Conservation (phyloP, 148 eudicot species). For the Tetragonia tetragonoides region DNA sequence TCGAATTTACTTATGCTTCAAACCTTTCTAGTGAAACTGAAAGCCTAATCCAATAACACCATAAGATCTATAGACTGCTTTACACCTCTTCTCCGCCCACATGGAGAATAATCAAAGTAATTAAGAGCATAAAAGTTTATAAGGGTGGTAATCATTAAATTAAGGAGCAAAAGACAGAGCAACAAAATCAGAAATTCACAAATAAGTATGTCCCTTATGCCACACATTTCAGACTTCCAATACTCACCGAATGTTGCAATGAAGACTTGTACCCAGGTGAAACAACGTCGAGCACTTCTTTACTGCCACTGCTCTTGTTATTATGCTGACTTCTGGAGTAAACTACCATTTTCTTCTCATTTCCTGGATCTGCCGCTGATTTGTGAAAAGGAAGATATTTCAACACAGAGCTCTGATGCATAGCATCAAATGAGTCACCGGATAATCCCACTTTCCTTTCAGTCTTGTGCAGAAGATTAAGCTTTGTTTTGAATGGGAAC, state of each 20-base stretch:
- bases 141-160: neutral
- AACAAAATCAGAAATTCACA: neutral
- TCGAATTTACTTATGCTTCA: neutral
- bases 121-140: neutral
- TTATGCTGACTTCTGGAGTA: slow-evolving; percentile 5
- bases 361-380: slow-evolving; percentile 4
- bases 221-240: neutral
- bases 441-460: slow-evolving; percentile 8
- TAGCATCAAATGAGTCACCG: neutral
- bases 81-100: too few species aligned
- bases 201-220: neutral
- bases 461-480: slow-evolving; percentile 1
- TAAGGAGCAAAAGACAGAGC: neutral
- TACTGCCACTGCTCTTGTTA: neutral
- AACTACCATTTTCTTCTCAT: slow-evolving; percentile 6
- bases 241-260: slow-evolving; percentile 10
- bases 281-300: neutral
- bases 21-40: neutral
- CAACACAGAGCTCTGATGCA: slow-evolving; percentile 5
- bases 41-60: neutral
- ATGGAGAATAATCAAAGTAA: neutral
- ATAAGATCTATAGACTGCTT: too few species aligned
- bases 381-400: slow-evolving; percentile 14
- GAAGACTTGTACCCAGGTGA: neutral
- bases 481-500: slow-evolving; percentile 17